Evolutionary conservation across 176 grass and related monocot species (phyloP).

Genomic region (Oryza punctata): DNA sequence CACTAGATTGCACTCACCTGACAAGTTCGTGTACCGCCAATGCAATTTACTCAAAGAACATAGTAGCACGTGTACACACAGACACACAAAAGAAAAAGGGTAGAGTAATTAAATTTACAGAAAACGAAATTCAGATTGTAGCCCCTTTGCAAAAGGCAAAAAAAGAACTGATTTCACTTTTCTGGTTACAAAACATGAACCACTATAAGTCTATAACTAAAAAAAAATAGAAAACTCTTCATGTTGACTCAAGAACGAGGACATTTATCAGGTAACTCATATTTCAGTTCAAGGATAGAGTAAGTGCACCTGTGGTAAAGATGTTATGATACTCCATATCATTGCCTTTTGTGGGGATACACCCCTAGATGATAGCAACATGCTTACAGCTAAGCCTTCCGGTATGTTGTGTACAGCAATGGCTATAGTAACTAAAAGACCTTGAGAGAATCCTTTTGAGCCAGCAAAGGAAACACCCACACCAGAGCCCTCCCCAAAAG

Average conservation of each 20-base stretch:
- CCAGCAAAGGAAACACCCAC: slow-evolving; percentile 98
- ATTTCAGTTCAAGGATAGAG: slow-evolving; percentile 30
- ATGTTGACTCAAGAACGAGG: slow-evolving; percentile 4
- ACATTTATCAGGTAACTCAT: not conserved
- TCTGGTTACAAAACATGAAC: not conserved
- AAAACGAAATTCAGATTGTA: not conserved
- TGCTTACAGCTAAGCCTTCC: slow-evolving; percentile 99
- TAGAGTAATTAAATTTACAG: slow-evolving; percentile 5
- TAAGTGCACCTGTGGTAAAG: slow-evolving; percentile 79
- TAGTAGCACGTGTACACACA: not conserved
- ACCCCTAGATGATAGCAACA: slow-evolving; percentile 85
- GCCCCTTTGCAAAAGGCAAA: not conserved
- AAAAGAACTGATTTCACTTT: not conserved
- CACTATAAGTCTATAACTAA: not conserved
- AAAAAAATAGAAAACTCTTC: not conserved
- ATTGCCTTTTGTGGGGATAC: slow-evolving; percentile 93
- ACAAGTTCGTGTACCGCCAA: no score
- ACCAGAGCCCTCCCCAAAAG: slow-evolving; percentile 97
- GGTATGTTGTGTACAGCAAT: slow-evolving; percentile 99
- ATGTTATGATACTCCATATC: slow-evolving; percentile 99
- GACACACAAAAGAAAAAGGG: not conserved
- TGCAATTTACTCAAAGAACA: not conserved
- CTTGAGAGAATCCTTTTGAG: slow-evolving; percentile 89
- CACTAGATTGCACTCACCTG: no score
- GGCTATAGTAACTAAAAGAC: slow-evolving; percentile 88